Evolutionary conservation across 495 filamentous ascomycete genomes (phyloP), one percentile per base, ranked within the genome.

Genomic region (Penicillium flavigenum): DNA sequence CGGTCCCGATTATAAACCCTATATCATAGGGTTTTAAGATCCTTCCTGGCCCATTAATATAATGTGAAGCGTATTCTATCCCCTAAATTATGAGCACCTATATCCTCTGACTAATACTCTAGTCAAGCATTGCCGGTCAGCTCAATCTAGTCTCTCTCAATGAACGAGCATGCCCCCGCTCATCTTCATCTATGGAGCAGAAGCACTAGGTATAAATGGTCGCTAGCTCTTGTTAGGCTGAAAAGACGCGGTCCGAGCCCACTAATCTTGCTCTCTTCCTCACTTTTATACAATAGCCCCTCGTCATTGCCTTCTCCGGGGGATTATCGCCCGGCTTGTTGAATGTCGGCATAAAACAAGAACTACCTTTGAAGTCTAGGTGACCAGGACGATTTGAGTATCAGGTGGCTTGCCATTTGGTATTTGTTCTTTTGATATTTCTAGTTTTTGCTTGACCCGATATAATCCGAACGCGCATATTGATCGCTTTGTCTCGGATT

Each of bases 171-270:
- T 45, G 11, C 4, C 50, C 48, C 16, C 22, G 22, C 24, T 24
- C 51, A 46, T 59, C 38, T 47, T 58, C 42, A 56, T 47, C 42
- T 36, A 47, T 51, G 42, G 57, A 36, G 49, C 32, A 46, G 42
- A 59, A 36, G 49, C 32, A 46, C 62, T 67, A 63, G 56, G 24
- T 52, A 59, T 27, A 42, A 56, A 43, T 34, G 14, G 43, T 60
- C 53, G 36, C 24, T 60, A 62, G 57, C 36, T 38, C 47, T 47
- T 34, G 43, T 63, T 54, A 54, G 57, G 45, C 55, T 65, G 60
- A 65, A 58, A 63, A 62, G 50, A 57, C 62, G 62, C 51, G 59
- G 62, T 48, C 65, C 63, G 62, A 63, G 59, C 65, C 38, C 56
- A 43, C 16, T 50, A 17, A 29, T 49, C 19, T 56, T 31, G 53